Conservation (phyloP, 805 yeast species). For the Millerago galiae region DNA sequence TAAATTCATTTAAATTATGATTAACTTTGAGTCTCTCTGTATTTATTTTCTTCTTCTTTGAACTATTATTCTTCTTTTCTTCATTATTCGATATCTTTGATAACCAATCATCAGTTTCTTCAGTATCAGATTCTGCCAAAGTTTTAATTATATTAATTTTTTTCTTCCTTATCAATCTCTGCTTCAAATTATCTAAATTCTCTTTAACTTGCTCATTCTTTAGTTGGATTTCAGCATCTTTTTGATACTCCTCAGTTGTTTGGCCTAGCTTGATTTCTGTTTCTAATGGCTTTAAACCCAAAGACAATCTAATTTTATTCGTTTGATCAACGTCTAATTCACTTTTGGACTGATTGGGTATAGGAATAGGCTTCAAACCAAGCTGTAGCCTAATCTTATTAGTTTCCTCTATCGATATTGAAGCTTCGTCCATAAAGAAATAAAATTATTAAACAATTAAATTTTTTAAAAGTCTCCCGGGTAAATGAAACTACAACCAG, state of each 20-base stretch:
- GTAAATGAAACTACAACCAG: too few relatives aligned
- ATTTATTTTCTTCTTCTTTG: background rate
- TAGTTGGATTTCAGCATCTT: background rate
- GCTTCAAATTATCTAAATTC: slow-evolving; percentile 11
- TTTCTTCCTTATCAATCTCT: slow-evolving; percentile 11
- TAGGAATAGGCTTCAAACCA: slow-evolving; percentile 48
- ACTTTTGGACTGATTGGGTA: background rate
- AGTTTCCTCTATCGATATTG: slow-evolving; percentile 44
- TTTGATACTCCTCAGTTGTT: slow-evolving; percentile 15
- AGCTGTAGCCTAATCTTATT: slow-evolving; percentile 43
- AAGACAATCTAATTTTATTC: slow-evolving; percentile 17
- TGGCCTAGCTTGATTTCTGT: background rate
- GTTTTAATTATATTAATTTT: slow-evolving; percentile 8
- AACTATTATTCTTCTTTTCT: background rate
- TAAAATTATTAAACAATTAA: too few relatives aligned
- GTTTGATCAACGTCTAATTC: slow-evolving; percentile 9
- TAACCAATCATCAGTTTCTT: slow-evolving; percentile 18
- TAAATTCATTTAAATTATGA: slow-evolving; percentile 15
- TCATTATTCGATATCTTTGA: background rate
- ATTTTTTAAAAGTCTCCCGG: too few relatives aligned
- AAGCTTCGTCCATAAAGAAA: slow-evolving; percentile 12
- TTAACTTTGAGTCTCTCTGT: slow-evolving; percentile 15
- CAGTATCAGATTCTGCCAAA: slow-evolving; percentile 10
- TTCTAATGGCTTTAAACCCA: slow-evolving; percentile 20
- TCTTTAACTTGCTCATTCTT: slow-evolving; percentile 11